These are phyloP conservation scores for Malus hybrid DNA, from an alignment of 331 rosid genomes.

Conservation along the genomic window DNA sequence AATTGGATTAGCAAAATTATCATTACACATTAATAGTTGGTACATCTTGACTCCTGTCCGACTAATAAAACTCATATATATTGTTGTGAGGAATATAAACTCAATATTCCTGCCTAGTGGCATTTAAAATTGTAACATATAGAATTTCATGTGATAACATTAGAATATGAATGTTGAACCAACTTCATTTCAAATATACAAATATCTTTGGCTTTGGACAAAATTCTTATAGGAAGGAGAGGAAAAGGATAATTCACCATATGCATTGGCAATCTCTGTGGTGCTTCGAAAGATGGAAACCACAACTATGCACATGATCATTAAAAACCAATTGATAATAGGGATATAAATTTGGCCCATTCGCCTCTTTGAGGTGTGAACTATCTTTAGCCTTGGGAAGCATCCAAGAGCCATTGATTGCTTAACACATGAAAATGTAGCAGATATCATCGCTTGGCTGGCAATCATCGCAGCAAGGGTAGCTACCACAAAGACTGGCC, in stretches of 20 bases:
- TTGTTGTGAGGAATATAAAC: neutral
- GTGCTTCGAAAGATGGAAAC: conserved; percentile 78
- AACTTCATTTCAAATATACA: neutral
- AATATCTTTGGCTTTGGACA: neutral
- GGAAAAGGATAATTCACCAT: conserved; percentile 46
- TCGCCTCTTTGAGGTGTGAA: conserved; percentile 83
- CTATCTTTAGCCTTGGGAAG: conserved; percentile 95
- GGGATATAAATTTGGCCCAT: conserved; percentile 98
- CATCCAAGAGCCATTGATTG: conserved; percentile 99
- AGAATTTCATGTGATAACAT: neutral
- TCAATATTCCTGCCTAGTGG: neutral
- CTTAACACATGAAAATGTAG: conserved; percentile 92
- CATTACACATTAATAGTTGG: neutral
- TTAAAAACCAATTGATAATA: conserved; percentile 77
- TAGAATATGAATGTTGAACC: neutral
- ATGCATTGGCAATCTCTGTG: conserved; percentile 93
- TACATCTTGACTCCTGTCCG: neutral
- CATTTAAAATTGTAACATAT: no score
- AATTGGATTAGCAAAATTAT: conserved; percentile 20
- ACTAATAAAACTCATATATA: neutral
- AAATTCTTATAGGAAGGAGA: neutral
- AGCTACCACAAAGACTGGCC: conserved; percentile 96
- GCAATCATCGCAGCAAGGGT: conserved; percentile 99
- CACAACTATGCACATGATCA: conserved; percentile 90
- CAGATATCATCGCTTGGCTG: conserved; percentile 99